Conservation (phyloP, 768 basidiomycete species). For the Baorangia bicolor region DNA sequence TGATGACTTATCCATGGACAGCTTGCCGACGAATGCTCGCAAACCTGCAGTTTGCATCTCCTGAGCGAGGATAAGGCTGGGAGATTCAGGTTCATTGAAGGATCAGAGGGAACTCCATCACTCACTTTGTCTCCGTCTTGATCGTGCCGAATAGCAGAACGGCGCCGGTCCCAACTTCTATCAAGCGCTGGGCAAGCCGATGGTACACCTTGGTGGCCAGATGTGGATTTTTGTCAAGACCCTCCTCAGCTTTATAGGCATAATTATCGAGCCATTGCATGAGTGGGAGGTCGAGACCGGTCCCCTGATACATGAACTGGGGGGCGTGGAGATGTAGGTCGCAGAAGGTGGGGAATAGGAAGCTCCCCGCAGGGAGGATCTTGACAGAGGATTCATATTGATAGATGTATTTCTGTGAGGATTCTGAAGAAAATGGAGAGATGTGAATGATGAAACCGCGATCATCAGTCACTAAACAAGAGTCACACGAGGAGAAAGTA, state of each 20-base stretch:
- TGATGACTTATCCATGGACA: slow-evolving; percentile 85
- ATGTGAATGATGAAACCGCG: slow-evolving; percentile 54
- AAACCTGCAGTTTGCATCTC: slow-evolving; percentile 71
- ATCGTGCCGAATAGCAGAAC: slow-evolving; percentile 85
- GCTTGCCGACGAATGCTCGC: slow-evolving; percentile 83
- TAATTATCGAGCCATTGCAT: slow-evolving; percentile 85
- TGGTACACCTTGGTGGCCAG: slow-evolving; percentile 69
- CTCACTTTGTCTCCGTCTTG: slow-evolving; percentile 77
- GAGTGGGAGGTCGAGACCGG: slow-evolving; percentile 78
- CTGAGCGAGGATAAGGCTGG: slow-evolving; percentile 74
- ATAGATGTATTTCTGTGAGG: slow-evolving; percentile 37
- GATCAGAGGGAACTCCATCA: background rate
- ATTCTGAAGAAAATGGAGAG: slow-evolving; percentile 35
- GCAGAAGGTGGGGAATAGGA: slow-evolving; percentile 76
- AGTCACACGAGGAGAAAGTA: slow-evolving; percentile 1
- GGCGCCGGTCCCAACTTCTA: slow-evolving; percentile 73
- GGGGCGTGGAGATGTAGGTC: slow-evolving; percentile 89
- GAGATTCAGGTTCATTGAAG: background rate
- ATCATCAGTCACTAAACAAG: slow-evolving; percentile 30
- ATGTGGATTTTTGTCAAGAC: slow-evolving; percentile 57
- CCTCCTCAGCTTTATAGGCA: slow-evolving; percentile 78
- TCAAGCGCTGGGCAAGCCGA: slow-evolving; percentile 62
- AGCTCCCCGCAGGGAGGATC: slow-evolving; percentile 51
- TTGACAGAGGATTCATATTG: slow-evolving; percentile 18
- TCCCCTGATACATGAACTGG: slow-evolving; percentile 87